These are phyloP conservation scores for Trichoderma brevicompactum DNA, from an alignment of 2,329 filamentous ascomycete genomes.

Conservation along the genomic window DNA sequence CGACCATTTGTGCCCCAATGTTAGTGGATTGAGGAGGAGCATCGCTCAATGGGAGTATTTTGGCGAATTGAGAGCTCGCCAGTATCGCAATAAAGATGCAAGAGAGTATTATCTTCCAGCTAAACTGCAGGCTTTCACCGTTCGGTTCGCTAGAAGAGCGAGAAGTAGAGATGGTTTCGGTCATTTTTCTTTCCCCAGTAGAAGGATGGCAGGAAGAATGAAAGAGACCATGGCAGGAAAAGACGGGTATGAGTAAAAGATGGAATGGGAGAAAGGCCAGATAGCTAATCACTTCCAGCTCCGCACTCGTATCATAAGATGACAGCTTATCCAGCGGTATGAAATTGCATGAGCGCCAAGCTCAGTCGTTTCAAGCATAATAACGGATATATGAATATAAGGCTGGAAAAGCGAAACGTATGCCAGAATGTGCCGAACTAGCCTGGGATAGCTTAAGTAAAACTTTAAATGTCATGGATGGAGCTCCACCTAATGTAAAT, in stretches of 20 bases:
- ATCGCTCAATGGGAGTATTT: not conserved
- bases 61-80: not conserved
- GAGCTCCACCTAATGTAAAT: not conserved
- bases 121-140: not conserved
- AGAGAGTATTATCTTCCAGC: slow-evolving; percentile 1
- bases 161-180: not conserved
- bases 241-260: too few species aligned
- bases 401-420: not conserved
- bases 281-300: not conserved
- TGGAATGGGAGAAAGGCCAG: not conserved
- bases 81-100: not conserved
- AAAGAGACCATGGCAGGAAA: too few species aligned
- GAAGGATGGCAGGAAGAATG: too few species aligned
- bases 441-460: not conserved
- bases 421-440: not conserved
- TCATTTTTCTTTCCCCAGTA: not conserved
- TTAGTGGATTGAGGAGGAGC: not conserved
- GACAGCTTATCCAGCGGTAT: not conserved
- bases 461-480: slow-evolving; percentile 5
- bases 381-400: not conserved
- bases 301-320: not conserved
- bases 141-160: not conserved
- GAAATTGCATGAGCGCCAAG: not conserved
- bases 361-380: not conserved
- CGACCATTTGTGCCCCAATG: not conserved